Evolutionary conservation across 768 basidiomycete genomes (phyloP), one percentile per base, ranked within the genome.

Genomic region (Trametes meyenii): DNA sequence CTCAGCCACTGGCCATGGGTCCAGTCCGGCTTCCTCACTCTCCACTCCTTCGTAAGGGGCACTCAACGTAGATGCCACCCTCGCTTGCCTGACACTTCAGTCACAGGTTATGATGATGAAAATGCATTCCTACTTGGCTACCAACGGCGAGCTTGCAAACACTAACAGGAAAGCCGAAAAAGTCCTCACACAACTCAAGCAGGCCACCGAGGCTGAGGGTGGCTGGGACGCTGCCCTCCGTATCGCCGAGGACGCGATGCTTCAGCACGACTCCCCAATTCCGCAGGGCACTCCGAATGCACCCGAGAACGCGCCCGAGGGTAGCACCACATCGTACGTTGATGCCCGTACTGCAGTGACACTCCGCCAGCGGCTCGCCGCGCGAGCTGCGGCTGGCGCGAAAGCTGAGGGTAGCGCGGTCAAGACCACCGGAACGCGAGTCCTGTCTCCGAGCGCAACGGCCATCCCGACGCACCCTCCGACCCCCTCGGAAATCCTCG

Each of bases 1-100:
- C 12, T 21, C 36, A 91, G 94, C 52, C 83, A 94, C 68, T 98
- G 96, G 96, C 94, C 94, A 38, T 98, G 96, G 96, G 96, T 98
- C 5, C 96, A 98, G 71, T 92, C 90, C 5, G 94, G 93, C 6
- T 96, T 90, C 73, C 77, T 95, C 50, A 96, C 90, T 0, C 74
- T 94, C 50, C 96, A 98, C 71, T 86, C 90, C 10, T 78, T 98
- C 21, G 92, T 88, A 63, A 56, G 84, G 61, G 21, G 17, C n/a
- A 67, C 29, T 75, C 71, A 50, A n/a, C 39, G 10, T 1, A 24
- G 24, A 39, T 24, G 4, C 51, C 4, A 10, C 24, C 24, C 36
- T 12, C 36, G 16, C 36, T 8, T 12, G 38, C 48, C 11, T 12
- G 21, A 35, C 23, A 45, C 46, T 60, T 14, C 40, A 54, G 4